Base-by-base conservation (phyloP, 768 basidiomycete genomes). In the Bullera alba region DNA sequence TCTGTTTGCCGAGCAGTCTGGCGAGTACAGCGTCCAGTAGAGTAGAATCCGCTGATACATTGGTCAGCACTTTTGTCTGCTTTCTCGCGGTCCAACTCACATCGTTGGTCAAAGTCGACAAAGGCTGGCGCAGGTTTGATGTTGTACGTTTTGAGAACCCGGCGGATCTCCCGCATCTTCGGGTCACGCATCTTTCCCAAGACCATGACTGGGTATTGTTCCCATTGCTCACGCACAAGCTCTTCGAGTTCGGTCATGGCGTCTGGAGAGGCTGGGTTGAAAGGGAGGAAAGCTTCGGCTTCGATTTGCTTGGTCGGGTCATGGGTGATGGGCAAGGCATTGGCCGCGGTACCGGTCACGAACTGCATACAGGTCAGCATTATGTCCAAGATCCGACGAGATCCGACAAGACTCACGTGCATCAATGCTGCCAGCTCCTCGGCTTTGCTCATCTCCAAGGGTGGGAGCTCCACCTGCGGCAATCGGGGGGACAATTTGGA, bases 101-200 rank as follows among this genome's bases (percentile, higher is more conserved):
- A 26, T 32, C 63, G 36, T 46, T 65, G 63, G 48, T 65, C 63
- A 41, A 65, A 46, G 46, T 65, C 63, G 44, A 65, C 46, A 45
- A 58, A 57, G 28, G 57, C 48, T 15, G 60, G 57, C 23, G 53
- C 50, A 19, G 63, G 63, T 25, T 46, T 54, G 42, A 61, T 51
- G 21, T 26, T 51, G 36, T 61, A 65, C 25, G 26, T 50, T 3
- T 50, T 36, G 17, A 65, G 42, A 28, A 60, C 37, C 17, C 43
- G 42, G 43, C 51, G 45, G 32, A 58, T 50, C 30, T 65, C 57
- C 16, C 59, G 52, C 39, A 61, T 56, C 34, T 54, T 48, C 6
- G 63, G 63, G 37, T 65, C 63, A 16, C 63, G 51, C 59, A 65
- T 58, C 6, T 60, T 55, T 16, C 63, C 63, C 23, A 65, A 26